Evolutionary conservation across 495 filamentous ascomycete species (phyloP), one percentile per base, ranked within the genome.

Genomic region (Evernia prunastri): DNA sequence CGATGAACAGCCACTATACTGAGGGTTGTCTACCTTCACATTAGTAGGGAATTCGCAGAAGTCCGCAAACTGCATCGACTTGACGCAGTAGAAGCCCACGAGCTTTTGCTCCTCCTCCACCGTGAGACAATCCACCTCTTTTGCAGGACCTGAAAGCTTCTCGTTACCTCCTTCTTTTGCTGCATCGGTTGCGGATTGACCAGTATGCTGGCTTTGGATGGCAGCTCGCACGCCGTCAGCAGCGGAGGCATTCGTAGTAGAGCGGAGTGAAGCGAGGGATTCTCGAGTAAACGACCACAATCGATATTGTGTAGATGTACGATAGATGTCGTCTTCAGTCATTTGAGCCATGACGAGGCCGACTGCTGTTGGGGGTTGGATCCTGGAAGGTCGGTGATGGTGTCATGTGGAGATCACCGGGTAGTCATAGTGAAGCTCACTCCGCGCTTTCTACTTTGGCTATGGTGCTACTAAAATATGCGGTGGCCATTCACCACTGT

Each of bases 211-310:
- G 58, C 68, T 71, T 31, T 60, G 45, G 51, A 89, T 74, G 11
- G 87, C 86, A 40, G 80, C 79, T 51, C 81, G 84, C 43, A 96
- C 90, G 47, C 89, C 85, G 35, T 87, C 80, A 56, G 81, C 81
- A 6, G 93, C 92, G 15, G 85, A 76, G 23, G 78, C 71, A 74
- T 96, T 96, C 13, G 94, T 96, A 20, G 81, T 85, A 36, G 80
- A 77, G 56, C 95, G 89, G 18, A 91, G 77, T 3, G 85, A 75
- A 37, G 80, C 79, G 23, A 98, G 83, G 13, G 86, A 80, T 12
- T 85, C 73, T 12, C 87, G 84, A 0, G 92, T 90, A 75, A 91
- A 97, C n/a, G 92, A 96, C 92, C 95, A 98, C 45, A 91, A 77
- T 45, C 88, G 84, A 73, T 85, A 96, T 74, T 98, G 94, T 51